Evolutionary conservation across 2,329 filamentous ascomycete genomes (phyloP).

Genomic region (Huntiella bhutanensis): DNA sequence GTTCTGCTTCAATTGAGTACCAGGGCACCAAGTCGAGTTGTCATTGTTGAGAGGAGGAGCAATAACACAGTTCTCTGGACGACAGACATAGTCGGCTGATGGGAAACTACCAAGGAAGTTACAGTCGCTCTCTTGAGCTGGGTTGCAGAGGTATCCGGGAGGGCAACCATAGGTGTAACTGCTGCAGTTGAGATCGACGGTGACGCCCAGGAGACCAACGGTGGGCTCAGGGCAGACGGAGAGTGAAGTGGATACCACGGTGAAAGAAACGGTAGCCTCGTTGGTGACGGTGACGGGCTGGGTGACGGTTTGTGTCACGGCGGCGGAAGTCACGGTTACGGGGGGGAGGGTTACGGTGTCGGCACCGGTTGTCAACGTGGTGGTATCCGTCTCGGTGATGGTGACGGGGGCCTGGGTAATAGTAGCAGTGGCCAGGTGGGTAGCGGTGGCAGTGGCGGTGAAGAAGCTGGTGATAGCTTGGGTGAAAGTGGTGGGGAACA

Average conservation of each 20-base stretch:
- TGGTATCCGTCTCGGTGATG: conserved; percentile 14
- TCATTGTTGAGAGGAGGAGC: conserved; percentile 15
- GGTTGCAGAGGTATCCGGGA: conserved; percentile 33
- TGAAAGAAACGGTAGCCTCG: conserved; percentile 17
- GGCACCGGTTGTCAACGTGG: conserved; percentile 15
- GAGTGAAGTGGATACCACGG: conserved; percentile 15
- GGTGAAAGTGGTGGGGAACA: conserved; percentile 9
- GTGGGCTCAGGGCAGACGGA: conserved; percentile 17
- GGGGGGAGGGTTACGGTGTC: conserved; percentile 7
- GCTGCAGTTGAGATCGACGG: conserved; percentile 19
- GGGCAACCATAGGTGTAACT: conserved; percentile 33
- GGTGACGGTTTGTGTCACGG: conserved; percentile 18
- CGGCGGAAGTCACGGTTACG: conserved; percentile 12
- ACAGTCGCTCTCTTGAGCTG: conserved; percentile 28
- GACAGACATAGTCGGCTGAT: conserved; percentile 26
- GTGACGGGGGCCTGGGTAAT: conserved; percentile 14
- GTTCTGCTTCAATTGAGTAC: conserved; percentile 14
- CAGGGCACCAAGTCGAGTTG: conserved; percentile 10
- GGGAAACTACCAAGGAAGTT: conserved; percentile 32
- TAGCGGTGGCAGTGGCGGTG: conserved; percentile 1
- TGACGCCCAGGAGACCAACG: conserved; percentile 18
- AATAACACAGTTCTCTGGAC: conserved; percentile 24
- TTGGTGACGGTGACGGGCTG: conserved; percentile 16
- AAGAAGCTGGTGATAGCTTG: conserved; percentile 11
- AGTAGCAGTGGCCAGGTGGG: conserved; percentile 8